Base-by-base conservation (phyloP, 2,329 filamentous ascomycete genomes). In the Xylaria sp. region DNA sequence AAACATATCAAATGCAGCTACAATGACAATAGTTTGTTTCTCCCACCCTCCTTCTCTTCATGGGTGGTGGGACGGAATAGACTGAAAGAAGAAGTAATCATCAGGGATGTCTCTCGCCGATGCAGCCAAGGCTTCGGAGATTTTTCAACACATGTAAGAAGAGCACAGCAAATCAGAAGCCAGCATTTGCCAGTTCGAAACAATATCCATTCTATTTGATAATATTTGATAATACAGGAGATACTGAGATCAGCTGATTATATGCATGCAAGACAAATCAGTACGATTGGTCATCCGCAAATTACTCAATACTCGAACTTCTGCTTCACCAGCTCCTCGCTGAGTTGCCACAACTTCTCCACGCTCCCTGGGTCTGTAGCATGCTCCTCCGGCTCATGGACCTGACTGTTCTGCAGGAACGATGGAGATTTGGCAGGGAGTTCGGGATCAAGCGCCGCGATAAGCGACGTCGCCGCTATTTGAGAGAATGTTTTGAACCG, bases 331-430 rank as follows among this genome's bases (percentile, higher is more conserved):
- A 84, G 71, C 60, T 80, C 76, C 73, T 86, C 83, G 54, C 82
- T 85, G 53, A 85, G 69, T 59, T 79, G 78, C 83, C 83, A 86
- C 40, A 85, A 67, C 59, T 77, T 80, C 44, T 83, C 80, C 0
- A 80, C 82, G n/a, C 77, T 73, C 6, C 80, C 80, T 0, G 76
- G 74, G 10, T 81, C 78, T 2, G 65, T 75, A 13, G 78, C 78
- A 73, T 81, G 76, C 9, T 69, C 59, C 0, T 60, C 71, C 17
- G 82, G 66, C 83, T 81, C 62, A 26, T 44, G 17, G 23, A 69
- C 23, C 53, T 66, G 58, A 15, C 64, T 67, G 6, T 71, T 71
- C 38, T 76, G 72, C 23, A 86, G 74, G 67, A 81, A 85, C 7
- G 80, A 77, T 0, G 80, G 78, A 17, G 78, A 77, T 33, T 74